These are phyloP conservation scores for Syzygium malaccense DNA, from an alignment of 441 rosid species.

Conservation along the genomic window DNA sequence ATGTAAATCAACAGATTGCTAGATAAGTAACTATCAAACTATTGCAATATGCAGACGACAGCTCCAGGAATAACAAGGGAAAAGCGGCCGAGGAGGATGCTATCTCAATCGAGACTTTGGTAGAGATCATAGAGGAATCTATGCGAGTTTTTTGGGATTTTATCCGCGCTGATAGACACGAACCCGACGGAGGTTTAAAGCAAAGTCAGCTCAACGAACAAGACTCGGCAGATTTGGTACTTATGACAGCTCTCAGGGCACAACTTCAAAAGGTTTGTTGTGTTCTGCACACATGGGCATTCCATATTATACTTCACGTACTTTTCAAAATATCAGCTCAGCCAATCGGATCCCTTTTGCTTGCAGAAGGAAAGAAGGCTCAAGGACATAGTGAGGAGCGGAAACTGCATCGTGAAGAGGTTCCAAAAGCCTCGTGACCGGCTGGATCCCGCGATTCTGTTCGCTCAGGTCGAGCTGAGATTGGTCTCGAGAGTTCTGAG, in stretches of 20 bases:
- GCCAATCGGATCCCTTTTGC: not conserved
- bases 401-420: constrained; percentile 61
- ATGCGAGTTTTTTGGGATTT: constrained; percentile 59
- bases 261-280: constrained; percentile 55
- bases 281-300: not conserved
- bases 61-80: constrained; percentile 23
- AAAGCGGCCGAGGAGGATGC: constrained; percentile 24
- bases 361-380: constrained; percentile 66
- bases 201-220: constrained; percentile 34
- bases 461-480: constrained; percentile 59
- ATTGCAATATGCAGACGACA: constrained; percentile 39
- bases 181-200: constrained; percentile 18
- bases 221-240: constrained; percentile 40
- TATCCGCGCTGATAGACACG: constrained; percentile 42
- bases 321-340: not conserved
- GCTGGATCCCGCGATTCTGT: constrained; percentile 26
- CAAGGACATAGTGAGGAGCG: constrained; percentile 51
- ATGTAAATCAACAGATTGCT: not conserved
- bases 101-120: constrained; percentile 25
- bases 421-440: constrained; percentile 38
- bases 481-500: constrained; percentile 54
- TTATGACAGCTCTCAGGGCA: constrained; percentile 32
- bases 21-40: not conserved
- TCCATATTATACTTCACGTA: not conserved
- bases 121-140: constrained; percentile 36